Percentiles rank a stretch among this genome's conserved stretches.
Evolutionary conservation across 148 eudicot genomes (phyloP).

Genomic region (Beta vulgaris): DNA sequence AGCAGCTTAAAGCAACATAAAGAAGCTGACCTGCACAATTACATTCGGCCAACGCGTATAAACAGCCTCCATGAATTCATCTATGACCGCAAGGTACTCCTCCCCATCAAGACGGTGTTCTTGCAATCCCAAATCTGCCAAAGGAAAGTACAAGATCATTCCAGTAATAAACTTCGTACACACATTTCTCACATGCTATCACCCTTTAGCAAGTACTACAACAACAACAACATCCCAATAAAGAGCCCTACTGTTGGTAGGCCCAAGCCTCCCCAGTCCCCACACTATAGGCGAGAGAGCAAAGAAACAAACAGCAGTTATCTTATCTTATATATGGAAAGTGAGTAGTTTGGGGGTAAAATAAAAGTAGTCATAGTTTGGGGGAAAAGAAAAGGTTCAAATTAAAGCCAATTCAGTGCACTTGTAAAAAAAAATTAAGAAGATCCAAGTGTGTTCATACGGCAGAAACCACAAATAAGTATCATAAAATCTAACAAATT

Average conservation of each 20-base stretch:
- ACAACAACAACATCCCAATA: not conserved
- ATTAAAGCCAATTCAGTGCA: not conserved
- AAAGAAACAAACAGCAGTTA: too few relatives aligned
- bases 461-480: not conserved
- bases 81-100: conserved; percentile 81
- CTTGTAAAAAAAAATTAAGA: not conserved
- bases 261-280: not conserved
- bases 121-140: conserved; percentile 89
- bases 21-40: conserved; percentile 69
- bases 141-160: conserved; percentile 2
- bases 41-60: conserved; percentile 97
- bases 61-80: conserved; percentile 96
- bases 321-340: too few relatives aligned
- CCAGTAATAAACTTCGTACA: not conserved
- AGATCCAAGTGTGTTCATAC: not conserved
- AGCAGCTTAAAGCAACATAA: conserved; percentile 6
- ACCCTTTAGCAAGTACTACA: not conserved
- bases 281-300: not conserved
- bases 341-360: too few relatives aligned
- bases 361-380: too few relatives aligned
- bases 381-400: too few relatives aligned
- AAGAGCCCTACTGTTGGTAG: not conserved
- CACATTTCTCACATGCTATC: not conserved
- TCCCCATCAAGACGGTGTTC: conserved; percentile 94
- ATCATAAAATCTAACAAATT: not conserved